Evolutionary conservation across 2,329 filamentous ascomycete species (phyloP).

Genomic region (Xylaria multiplex): DNA sequence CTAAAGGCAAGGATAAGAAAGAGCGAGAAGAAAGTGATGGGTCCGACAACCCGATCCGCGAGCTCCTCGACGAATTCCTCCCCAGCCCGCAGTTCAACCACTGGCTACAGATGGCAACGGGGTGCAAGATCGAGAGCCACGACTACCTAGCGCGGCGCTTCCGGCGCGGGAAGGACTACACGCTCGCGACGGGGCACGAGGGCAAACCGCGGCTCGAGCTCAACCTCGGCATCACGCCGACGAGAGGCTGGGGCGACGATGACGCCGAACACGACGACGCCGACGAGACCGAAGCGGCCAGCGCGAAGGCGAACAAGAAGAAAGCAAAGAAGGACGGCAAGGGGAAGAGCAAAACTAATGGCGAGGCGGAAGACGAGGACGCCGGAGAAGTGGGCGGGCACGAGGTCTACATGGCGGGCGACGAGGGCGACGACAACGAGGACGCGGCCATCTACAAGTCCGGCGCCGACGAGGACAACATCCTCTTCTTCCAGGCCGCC

Average conservation of each 20-base stretch:
- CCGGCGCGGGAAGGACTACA: slow-evolving; percentile 88
- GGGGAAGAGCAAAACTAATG: slow-evolving; percentile 46
- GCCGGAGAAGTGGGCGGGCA: slow-evolving; percentile 75
- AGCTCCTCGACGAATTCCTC: slow-evolving; percentile 83
- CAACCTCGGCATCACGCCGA: slow-evolving; percentile 87
- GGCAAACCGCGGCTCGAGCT: slow-evolving; percentile 84
- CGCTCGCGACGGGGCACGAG: slow-evolving; percentile 86
- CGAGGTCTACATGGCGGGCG: slow-evolving; percentile 93
- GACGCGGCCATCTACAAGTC: slow-evolving; percentile 91
- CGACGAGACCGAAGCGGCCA: slow-evolving; percentile 50
- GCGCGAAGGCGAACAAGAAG: slow-evolving; percentile 48
- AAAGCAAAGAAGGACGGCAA: slow-evolving; percentile 50
- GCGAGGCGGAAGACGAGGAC: slow-evolving; percentile 50
- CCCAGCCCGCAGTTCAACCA: slow-evolving; percentile 87
- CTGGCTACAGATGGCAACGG: slow-evolving; percentile 87
- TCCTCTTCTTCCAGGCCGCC: slow-evolving; percentile 70
- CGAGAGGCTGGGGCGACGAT: slow-evolving; percentile 82
- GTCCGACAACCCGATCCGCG: slow-evolving; percentile 71
- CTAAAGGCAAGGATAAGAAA: slow-evolving; percentile 40
- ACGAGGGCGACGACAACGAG: slow-evolving; percentile 71
- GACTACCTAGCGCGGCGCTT: slow-evolving; percentile 88
- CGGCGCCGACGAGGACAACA: slow-evolving; percentile 77
- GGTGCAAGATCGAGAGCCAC: slow-evolving; percentile 75
- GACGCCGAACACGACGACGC: slow-evolving; percentile 63
- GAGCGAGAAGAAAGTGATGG: slow-evolving; percentile 41